A percentile compares a stretch with the other conserved stretches of the same genome.
phyloP scores from a whole-genome alignment of 768 basidiomycete genomes.

The Panaeolus papilionaceus region DNA sequence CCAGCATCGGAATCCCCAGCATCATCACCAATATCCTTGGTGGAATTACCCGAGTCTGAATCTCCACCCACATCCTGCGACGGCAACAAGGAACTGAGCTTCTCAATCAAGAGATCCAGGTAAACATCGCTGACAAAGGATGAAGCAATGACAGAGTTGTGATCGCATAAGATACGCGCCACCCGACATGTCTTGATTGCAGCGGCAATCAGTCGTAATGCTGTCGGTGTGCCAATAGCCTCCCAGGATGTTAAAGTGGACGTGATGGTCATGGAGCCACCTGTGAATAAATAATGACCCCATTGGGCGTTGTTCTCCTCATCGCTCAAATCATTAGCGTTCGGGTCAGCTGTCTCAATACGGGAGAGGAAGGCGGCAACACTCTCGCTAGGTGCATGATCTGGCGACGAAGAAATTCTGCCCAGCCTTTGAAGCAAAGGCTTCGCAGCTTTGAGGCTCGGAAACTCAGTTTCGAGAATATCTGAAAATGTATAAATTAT shows the following conservation, averaged over 20 bases:
- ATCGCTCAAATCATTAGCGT: not conserved
- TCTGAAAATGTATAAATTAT: not conserved
- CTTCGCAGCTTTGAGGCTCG: not conserved
- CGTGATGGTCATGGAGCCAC: conserved; percentile 10
- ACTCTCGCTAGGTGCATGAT: not conserved
- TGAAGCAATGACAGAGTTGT: not conserved
- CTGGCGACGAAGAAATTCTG: not conserved
- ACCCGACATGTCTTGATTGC: conserved; percentile 19
- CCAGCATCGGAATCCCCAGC: no score
- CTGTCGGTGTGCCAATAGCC: conserved; percentile 13
- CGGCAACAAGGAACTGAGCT: conserved; percentile 7
- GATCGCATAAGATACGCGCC: conserved; percentile 20
- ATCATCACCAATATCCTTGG: not conserved
- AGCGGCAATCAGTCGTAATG: conserved; percentile 18
- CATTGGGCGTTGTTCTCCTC: conserved; percentile 21
- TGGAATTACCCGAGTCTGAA: not conserved
- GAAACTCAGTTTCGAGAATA: not conserved
- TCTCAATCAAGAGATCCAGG: conserved; percentile 18
- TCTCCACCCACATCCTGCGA: no score
- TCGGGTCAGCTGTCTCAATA: not conserved
- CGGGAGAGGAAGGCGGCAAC: not conserved
- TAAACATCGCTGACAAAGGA: conserved; percentile 19
- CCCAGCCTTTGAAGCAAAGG: not conserved
- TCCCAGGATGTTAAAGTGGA: conserved; percentile 15
- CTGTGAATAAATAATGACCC: conserved; percentile 22